These are phyloP conservation scores for Scortechinia acanthostroma DNA, from an alignment of 2,329 filamentous ascomycete genomes.

Conservation along the genomic window DNA sequence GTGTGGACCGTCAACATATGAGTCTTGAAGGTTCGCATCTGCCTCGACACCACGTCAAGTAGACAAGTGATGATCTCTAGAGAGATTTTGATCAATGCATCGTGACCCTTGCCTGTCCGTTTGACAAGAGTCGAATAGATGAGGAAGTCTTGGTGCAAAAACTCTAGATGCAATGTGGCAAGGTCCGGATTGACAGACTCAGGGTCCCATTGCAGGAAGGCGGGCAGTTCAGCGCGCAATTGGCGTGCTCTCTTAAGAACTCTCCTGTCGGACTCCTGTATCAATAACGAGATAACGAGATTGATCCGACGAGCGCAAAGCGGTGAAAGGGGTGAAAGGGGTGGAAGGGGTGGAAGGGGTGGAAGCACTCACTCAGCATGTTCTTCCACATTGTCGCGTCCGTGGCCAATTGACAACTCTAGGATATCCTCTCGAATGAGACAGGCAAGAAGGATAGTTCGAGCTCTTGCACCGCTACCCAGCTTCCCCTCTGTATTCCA, in stretches of 20 bases:
- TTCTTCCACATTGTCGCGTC: neutral
- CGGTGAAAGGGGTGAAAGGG: too few species aligned
- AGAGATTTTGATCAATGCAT: neutral
- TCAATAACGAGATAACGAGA: too few species aligned
- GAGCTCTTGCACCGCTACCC: neutral
- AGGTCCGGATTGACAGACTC: too few species aligned
- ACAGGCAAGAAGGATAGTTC: neutral
- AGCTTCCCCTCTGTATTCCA: constrained; percentile 2
- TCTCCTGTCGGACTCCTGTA: too few species aligned
- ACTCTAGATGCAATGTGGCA: constrained; percentile 20
- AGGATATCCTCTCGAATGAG: neutral
- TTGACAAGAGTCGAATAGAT: constrained; percentile 20
- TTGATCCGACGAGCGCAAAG: too few species aligned
- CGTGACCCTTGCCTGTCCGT: neutral
- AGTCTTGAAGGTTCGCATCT: too few species aligned
- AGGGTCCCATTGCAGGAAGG: too few species aligned
- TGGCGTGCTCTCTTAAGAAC: too few species aligned
- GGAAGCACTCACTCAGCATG: neutral
- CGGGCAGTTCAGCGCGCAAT: too few species aligned
- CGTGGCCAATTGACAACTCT: neutral
- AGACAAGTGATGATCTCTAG: neutral
- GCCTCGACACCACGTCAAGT: too few species aligned
- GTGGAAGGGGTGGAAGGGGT: too few species aligned
- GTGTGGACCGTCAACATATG: too few species aligned
- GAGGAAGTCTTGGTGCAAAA: constrained; percentile 21